These are phyloP conservation scores for Aurantiochytrium sp. DNA, from an alignment of 108 stramenopile genomes.

Conservation along the genomic window DNA sequence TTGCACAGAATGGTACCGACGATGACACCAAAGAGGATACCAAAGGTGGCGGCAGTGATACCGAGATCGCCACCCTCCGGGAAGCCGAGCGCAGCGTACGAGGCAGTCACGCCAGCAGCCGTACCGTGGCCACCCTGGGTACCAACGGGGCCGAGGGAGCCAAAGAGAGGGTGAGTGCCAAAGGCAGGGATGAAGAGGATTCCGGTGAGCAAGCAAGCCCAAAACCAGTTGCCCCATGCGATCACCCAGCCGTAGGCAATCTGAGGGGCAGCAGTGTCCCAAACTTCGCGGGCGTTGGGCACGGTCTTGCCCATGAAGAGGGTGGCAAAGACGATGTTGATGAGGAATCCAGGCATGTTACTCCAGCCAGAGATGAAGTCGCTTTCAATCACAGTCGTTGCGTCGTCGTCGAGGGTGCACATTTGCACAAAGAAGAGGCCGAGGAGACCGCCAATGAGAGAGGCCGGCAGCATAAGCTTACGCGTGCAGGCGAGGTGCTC, in stretches of 20 bases:
- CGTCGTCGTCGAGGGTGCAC: background rate
- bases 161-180: background rate
- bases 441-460: background rate
- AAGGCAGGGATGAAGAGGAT: background rate
- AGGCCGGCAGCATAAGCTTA: background rate
- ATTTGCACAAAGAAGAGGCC: background rate
- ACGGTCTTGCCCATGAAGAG: background rate
- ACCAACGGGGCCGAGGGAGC: background rate
- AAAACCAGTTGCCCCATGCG: conserved; percentile 1
- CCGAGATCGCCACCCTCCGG: background rate
- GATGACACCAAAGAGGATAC: background rate
- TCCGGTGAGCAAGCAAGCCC: background rate
- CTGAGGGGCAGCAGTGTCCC: background rate
- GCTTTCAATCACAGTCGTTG: background rate
- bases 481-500: background rate
- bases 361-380: background rate
- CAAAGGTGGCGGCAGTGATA: background rate
- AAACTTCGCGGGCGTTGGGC: background rate
- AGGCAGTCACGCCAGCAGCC: background rate
- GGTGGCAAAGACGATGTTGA: background rate
- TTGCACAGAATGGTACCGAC: background rate
- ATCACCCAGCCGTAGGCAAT: background rate
- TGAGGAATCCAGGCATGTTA: background rate
- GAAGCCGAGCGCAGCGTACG: background rate
- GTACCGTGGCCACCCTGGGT: background rate